Percentiles rank a stretch among this genome's conserved stretches.
phyloP scores from a whole-genome alignment of 108 stramenopile genomes.

The Conticribra weissflogii region DNA sequence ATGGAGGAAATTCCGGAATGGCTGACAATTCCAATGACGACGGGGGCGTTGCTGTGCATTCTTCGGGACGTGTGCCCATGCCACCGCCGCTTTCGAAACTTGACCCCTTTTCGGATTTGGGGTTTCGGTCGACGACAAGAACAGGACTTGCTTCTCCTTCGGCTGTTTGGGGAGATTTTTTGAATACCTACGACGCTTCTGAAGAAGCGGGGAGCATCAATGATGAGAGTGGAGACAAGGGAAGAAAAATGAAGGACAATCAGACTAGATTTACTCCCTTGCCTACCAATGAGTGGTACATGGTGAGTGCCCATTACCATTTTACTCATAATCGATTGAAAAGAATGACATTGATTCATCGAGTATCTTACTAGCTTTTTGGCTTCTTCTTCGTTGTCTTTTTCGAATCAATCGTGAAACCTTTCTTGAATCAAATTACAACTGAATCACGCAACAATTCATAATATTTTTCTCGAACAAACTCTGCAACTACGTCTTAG shows the following conservation, averaged over 20 bases:
- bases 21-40: neutral
- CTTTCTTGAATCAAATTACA: neutral
- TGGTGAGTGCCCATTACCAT: slow-evolving; percentile 17
- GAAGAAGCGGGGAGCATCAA: neutral
- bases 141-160: slow-evolving; percentile 43
- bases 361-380: too few relatives aligned
- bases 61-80: slow-evolving; percentile 28
- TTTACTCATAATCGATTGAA: neutral
- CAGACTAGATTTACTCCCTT: slow-evolving; percentile 38
- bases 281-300: slow-evolving; percentile 90
- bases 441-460: too few relatives aligned
- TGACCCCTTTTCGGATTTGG: slow-evolving; percentile 35
- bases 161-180: slow-evolving; percentile 38
- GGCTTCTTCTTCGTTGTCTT: too few relatives aligned
- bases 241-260: neutral
- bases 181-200: too few relatives aligned
- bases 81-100: slow-evolving; percentile 36
- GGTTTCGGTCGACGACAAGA: slow-evolving; percentile 38
- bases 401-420: too few relatives aligned
- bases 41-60: neutral
- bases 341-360: neutral
- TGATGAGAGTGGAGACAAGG: neutral
- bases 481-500: slow-evolving; percentile 22
- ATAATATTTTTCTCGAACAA: neutral
- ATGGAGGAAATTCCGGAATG: neutral